phyloP scores from a whole-genome alignment of 331 rosid genomes.

The Phaseolus coccineus region DNA sequence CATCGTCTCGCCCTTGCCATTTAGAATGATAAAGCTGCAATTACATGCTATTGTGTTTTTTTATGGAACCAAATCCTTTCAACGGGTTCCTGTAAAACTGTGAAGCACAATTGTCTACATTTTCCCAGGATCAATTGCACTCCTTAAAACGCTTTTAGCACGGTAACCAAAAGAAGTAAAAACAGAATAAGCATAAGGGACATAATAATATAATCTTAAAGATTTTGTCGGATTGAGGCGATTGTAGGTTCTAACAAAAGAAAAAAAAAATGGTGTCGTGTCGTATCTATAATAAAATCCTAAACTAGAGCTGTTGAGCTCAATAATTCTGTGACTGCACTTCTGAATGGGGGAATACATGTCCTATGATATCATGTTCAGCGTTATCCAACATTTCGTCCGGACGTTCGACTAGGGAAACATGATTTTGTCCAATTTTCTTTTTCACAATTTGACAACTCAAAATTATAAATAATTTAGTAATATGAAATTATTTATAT shows the following conservation, averaged over 20 bases:
- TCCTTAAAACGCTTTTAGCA: background rate
- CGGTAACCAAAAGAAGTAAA: background rate
- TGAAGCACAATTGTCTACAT: background rate
- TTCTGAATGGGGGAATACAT: background rate
- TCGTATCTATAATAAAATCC: background rate
- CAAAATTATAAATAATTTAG: too few species aligned
- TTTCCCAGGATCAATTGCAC: background rate
- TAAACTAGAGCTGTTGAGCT: slow-evolving; percentile 11
- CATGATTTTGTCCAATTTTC: background rate
- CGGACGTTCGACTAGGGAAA: background rate
- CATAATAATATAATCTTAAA: background rate
- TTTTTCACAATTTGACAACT: too few species aligned
- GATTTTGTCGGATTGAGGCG: background rate
- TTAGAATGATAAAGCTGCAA: slow-evolving; percentile 36
- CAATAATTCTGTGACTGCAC: background rate
- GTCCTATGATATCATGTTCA: background rate
- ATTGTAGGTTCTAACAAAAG: background rate
- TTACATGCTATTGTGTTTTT: background rate
- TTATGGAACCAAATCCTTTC: background rate
- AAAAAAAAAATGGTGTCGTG: background rate
- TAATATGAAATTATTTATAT: too few species aligned
- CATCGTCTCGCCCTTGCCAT: slow-evolving; percentile 12
- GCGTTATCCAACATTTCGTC: background rate
- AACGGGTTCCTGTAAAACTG: background rate
- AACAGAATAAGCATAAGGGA: background rate